Percentiles rank a stretch among this genome's conserved stretches.
Evolutionary conservation across 2,329 filamentous ascomycete genomes (phyloP).

Genomic region (Aspergillus alliaceus): DNA sequence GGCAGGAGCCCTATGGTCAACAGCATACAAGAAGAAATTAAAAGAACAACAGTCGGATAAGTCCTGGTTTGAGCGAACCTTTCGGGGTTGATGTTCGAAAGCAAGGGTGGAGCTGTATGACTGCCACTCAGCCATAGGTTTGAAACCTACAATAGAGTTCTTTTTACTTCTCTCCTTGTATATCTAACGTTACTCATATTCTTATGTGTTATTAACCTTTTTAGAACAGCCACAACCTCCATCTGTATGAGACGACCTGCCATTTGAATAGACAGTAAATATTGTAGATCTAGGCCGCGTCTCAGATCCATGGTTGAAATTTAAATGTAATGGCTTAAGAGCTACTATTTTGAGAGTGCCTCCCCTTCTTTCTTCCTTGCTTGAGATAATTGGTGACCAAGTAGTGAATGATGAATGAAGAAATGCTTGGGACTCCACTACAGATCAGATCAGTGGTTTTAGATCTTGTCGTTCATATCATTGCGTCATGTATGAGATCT

Average conservation of each 20-base stretch:
- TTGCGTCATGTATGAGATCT: neutral
- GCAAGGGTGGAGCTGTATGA: neutral
- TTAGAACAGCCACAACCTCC: too few relatives aligned
- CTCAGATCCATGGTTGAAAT: too few relatives aligned
- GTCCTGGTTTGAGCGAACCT: conserved; percentile 14
- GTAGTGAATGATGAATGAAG: neutral
- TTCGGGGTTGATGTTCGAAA: neutral
- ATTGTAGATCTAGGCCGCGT: too few relatives aligned
- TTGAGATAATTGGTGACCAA: too few relatives aligned
- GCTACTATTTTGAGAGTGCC: too few relatives aligned
- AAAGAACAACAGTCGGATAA: conserved; percentile 14
- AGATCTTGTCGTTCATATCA: neutral
- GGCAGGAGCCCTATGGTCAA: conserved; percentile 29
- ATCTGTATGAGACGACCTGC: too few relatives aligned
- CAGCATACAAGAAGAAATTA: conserved; percentile 13
- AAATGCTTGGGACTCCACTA: neutral
- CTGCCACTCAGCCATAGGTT: neutral
- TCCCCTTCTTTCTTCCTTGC: too few relatives aligned
- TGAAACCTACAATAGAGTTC: neutral
- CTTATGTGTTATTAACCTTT: too few relatives aligned
- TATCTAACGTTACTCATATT: neutral
- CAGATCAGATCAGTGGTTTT: neutral
- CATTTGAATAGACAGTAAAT: too few relatives aligned
- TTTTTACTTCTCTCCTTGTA: neutral
- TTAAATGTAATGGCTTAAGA: too few relatives aligned